Evolutionary conservation across 805 yeast species (phyloP), one percentile per base, ranked within the genome.

Genomic region (Sugiyamaella floridensis): DNA sequence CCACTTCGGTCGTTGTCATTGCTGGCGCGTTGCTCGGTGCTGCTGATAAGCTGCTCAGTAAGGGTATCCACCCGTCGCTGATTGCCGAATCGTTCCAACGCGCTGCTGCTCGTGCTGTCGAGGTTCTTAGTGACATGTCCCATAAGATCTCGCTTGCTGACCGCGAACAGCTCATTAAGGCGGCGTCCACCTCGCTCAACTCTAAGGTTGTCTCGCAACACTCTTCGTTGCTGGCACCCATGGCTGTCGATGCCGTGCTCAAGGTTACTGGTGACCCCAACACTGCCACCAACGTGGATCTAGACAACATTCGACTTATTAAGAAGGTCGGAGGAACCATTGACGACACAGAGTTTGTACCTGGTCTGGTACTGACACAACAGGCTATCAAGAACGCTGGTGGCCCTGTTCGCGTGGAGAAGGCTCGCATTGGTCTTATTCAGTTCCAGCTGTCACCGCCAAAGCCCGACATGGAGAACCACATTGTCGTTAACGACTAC

Each of bases 241-340:
- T 93, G 71, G 85, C 97, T 2, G 99, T 93, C 28, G 96, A 93
- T 59, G 83, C 97, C 0, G 97, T 92, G 6, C 75, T 92, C 64
- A 85, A 78, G 63, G 90, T 93, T 43, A 76, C 81, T 53, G 37
- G 37, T 32, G 77, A 82, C 61, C 80, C 78, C 48, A 75, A 79
- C 59, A 76, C 82, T 11, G 80, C 78, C 50, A 76, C 76, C 46
- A 80, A 79, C 55, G 97, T 89, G 26, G 98, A 93, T 69, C 75
- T 93, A 62, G 83, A 81, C 65, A 92, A 92, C 68, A 87, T 93
- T 66, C 80, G 97, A 63, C 73, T 93, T 56, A 81, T 93, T 65
- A 92, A 93, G 74, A 92, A 92, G 68, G 86, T 88, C 18, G 99
- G 99, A 52, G 98, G 98, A 43, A 93, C 99, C 10, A 92, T 93